These are phyloP conservation scores for Eucalyptus dawsonii DNA, from an alignment of 345 rosid species.

Conservation along the genomic window DNA sequence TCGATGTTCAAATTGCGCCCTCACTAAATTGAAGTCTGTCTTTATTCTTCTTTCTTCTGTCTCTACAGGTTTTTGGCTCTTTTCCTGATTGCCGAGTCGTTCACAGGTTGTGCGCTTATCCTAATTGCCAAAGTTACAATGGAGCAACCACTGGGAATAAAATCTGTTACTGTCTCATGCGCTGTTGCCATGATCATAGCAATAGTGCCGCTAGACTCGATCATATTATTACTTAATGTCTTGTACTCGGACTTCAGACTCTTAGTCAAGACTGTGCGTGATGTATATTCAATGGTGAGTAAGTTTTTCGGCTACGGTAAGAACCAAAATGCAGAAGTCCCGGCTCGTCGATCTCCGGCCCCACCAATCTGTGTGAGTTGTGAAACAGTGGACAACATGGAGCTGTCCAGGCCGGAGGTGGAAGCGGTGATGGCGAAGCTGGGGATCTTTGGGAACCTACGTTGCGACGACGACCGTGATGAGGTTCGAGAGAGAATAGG, in stretches of 20 bases:
- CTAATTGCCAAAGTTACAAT: not conserved
- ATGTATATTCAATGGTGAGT: not conserved
- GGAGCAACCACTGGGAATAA: not conserved
- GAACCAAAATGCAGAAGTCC: not conserved
- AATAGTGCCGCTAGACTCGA: constrained; percentile 4
- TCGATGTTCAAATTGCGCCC: not conserved
- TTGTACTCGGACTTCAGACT: constrained; percentile 4
- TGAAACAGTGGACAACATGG: not conserved
- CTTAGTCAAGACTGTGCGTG: not conserved
- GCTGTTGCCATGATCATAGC: not conserved
- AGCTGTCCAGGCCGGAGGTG: constrained; percentile 11
- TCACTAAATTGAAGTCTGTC: not conserved
- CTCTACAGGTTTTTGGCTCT: not conserved
- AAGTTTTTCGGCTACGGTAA: not conserved
- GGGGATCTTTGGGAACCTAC: not conserved
- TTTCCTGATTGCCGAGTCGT: not conserved
- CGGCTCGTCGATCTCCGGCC: not conserved
- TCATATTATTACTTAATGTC: constrained; percentile 6
- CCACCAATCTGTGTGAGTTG: not conserved
- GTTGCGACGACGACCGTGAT: not conserved
- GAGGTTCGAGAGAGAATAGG: not conserved
- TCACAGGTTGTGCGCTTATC: not conserved
- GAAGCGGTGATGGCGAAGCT: constrained; percentile 12
- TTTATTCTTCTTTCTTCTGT: not conserved
- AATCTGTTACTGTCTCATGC: not conserved